Conservation (phyloP, 1,284 basidiomycete species). For the Phenoliferia sp. region DNA sequence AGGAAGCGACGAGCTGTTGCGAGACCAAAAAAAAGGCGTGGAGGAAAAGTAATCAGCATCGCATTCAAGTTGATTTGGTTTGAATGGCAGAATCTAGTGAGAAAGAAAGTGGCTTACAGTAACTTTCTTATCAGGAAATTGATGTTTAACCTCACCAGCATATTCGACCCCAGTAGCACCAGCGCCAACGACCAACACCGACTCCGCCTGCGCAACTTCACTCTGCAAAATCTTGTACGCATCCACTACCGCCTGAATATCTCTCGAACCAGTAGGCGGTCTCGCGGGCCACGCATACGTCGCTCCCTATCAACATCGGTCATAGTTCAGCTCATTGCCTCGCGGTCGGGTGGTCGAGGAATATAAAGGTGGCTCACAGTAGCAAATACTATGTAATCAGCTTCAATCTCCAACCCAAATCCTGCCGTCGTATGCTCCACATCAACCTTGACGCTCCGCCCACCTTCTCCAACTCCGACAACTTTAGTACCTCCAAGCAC, state of each 20-base stretch:
- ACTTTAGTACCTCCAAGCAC: conserved; percentile 35
- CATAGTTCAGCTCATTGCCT: background rate
- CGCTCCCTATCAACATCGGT: background rate
- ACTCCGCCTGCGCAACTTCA: conserved; percentile 37
- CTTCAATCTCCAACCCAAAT: too few relatives aligned
- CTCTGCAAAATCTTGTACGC: background rate
- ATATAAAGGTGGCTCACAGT: background rate
- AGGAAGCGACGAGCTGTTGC: background rate
- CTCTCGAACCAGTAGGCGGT: background rate
- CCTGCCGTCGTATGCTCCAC: too few relatives aligned
- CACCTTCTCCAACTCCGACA: conserved; percentile 37
- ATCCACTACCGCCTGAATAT: background rate
- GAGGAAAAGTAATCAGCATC: too few relatives aligned
- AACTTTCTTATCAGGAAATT: conserved; percentile 34
- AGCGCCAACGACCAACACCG: conserved; percentile 43
- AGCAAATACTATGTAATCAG: too few relatives aligned
- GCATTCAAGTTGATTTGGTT: too few relatives aligned
- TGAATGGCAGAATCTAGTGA: background rate
- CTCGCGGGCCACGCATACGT: background rate
- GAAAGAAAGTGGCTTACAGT: conserved; percentile 32
- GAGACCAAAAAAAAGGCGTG: background rate
- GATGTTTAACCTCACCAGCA: conserved; percentile 36
- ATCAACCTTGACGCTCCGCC: background rate
- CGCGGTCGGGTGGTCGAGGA: background rate
- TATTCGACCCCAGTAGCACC: conserved; percentile 48